Conservation (phyloP, 176 grass and related monocot genomes). For the Aegilops umbellulata region DNA sequence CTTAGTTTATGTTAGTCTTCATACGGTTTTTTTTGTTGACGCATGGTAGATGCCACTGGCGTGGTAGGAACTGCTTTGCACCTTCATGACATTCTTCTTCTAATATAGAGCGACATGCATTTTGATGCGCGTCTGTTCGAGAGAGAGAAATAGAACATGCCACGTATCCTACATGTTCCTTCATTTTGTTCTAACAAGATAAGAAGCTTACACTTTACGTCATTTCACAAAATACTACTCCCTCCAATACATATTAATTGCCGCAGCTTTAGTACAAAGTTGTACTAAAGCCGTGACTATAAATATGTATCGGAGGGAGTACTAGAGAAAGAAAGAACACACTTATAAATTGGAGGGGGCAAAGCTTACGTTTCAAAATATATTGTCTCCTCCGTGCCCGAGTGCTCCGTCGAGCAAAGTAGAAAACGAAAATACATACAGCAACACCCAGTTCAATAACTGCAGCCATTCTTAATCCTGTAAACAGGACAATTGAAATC, state of each 20-base stretch:
- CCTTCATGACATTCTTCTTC: not conserved
- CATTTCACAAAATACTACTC: not conserved
- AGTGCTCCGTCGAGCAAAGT: slow-evolving; percentile 40
- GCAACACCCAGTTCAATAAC: slow-evolving; percentile 55
- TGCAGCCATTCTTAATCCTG: slow-evolving; percentile 61
- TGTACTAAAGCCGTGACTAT: too few species aligned
- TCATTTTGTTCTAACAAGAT: not conserved
- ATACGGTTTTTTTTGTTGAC: not conserved
- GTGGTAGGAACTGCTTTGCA: not conserved
- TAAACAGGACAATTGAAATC: slow-evolving; percentile 20
- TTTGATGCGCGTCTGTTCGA: not conserved
- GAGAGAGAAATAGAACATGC: not conserved
- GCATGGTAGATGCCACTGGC: not conserved
- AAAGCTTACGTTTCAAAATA: slow-evolving; percentile 50
- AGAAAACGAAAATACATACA: slow-evolving; percentile 47
- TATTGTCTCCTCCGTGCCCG: slow-evolving; percentile 45
- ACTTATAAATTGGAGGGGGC: not conserved
- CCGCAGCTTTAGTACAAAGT: too few species aligned
- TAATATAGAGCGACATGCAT: not conserved
- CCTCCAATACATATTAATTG: too few species aligned
- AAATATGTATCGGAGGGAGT: too few species aligned
- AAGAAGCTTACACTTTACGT: not conserved
- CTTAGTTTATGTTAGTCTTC: not conserved
- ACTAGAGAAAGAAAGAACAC: not conserved
- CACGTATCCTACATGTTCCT: not conserved